These are phyloP conservation scores for Phytophthora hybrid DNA, from an alignment of 352 stramenopile species.

Conservation along the genomic window DNA sequence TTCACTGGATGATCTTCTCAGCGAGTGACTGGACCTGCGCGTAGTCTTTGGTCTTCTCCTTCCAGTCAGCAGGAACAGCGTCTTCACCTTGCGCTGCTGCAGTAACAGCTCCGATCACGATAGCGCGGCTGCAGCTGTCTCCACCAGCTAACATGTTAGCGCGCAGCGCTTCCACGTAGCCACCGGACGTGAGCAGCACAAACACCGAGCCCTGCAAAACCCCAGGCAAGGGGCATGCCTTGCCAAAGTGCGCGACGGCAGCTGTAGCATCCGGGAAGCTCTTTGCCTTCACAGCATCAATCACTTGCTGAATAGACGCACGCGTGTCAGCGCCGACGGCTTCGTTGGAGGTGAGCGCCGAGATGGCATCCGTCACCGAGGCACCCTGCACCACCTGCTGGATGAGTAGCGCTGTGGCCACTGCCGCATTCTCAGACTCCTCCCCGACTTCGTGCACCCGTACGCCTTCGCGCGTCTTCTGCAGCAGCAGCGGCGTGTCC, in stretches of 20 bases:
- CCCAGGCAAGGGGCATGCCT: constrained; percentile 65
- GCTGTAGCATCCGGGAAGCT: constrained; percentile 52
- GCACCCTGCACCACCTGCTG: constrained; percentile 55
- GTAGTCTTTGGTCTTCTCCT: constrained; percentile 59
- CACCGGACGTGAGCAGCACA: constrained; percentile 57
- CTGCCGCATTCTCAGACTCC: constrained; percentile 57
- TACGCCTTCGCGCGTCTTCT: constrained; percentile 56
- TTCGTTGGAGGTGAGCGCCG: constrained; percentile 45
- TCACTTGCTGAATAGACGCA: constrained; percentile 48
- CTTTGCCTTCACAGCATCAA: constrained; percentile 55
- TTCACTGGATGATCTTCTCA: constrained; percentile 48
- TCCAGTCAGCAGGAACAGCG: constrained; percentile 54
- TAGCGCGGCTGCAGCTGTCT: constrained; percentile 78
- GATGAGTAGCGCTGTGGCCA: constrained; percentile 61
- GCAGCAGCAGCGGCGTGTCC: constrained; percentile 47
- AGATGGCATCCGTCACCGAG: constrained; percentile 46
- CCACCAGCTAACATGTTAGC: constrained; percentile 67
- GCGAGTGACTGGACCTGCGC: constrained; percentile 45
- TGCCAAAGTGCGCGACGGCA: constrained; percentile 62
- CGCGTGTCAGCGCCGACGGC: constrained; percentile 45
- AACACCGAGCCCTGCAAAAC: constrained; percentile 67
- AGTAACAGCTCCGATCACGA: constrained; percentile 64
- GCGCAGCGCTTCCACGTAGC: constrained; percentile 58
- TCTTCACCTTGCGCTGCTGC: constrained; percentile 46
- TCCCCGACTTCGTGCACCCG: constrained; percentile 65